A percentile compares a stretch with the other conserved stretches of the same genome.
phyloP scores from a whole-genome alignment of 2,329 filamentous ascomycete species.

The Aspergillus sp. region DNA sequence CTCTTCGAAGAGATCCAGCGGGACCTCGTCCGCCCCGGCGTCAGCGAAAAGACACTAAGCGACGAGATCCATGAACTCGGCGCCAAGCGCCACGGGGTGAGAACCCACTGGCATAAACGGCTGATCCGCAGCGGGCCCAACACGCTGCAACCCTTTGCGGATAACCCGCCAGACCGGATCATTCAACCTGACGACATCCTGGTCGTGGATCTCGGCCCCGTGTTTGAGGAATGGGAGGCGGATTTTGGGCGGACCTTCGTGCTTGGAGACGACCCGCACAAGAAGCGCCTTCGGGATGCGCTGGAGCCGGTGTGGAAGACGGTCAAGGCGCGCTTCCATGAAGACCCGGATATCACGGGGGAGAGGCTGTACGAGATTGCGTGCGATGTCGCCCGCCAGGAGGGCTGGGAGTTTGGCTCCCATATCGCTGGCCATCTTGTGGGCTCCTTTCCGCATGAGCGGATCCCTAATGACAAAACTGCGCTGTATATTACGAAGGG shows the following conservation, averaged over 20 bases:
- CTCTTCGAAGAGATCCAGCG: conserved; percentile 50
- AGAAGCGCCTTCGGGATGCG: conserved; percentile 45
- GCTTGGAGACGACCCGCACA: conserved; percentile 46
- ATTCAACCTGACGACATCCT: conserved; percentile 51
- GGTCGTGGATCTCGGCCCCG: conserved; percentile 52
- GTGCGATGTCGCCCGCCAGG: conserved; percentile 33
- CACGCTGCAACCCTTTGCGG: conserved; percentile 47
- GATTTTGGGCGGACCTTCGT: conserved; percentile 55
- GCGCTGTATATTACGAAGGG: conserved; percentile 46
- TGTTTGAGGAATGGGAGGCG: conserved; percentile 54
- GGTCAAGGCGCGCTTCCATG: conserved; percentile 42
- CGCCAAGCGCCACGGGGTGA: conserved; percentile 41
- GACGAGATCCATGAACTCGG: conserved; percentile 49
- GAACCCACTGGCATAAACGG: conserved; percentile 54
- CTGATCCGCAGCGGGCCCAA: conserved; percentile 51
- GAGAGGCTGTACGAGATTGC: conserved; percentile 48
- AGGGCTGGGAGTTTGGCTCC: conserved; percentile 47
- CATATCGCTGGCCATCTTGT: conserved; percentile 50
- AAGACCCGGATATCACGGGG: conserved; percentile 47
- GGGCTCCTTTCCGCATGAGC: conserved; percentile 51
- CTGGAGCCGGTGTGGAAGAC: conserved; percentile 47
- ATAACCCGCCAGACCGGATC: conserved; percentile 50
- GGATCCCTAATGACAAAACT: conserved; percentile 49
- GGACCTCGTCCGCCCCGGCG: conserved; percentile 46
- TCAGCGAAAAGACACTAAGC: conserved; percentile 49